Evolutionary conservation across 305 asterid genomes (phyloP).

Genomic region (Solanum aculeatissimum): DNA sequence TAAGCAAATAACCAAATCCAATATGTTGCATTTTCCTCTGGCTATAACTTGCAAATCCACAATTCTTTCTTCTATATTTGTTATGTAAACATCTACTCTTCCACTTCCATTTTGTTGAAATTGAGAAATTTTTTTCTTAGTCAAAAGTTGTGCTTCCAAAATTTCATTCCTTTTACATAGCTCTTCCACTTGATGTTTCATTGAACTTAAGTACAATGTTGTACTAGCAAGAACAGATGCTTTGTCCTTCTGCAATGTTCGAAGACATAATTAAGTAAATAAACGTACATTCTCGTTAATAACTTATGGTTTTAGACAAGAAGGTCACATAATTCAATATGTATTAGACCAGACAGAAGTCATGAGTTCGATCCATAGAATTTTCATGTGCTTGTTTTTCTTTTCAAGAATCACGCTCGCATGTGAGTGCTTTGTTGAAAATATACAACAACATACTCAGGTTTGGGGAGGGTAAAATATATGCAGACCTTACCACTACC

Average conservation of each 20-base stretch:
- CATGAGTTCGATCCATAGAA: background rate
- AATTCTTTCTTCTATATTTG: background rate
- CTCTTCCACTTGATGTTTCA: constrained; percentile 46
- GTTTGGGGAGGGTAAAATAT: too few relatives aligned
- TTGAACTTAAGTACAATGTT: constrained; percentile 32
- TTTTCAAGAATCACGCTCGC: background rate
- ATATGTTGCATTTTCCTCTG: constrained; percentile 22
- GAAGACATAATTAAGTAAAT: background rate
- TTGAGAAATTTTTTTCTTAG: background rate
- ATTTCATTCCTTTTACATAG: constrained; percentile 26
- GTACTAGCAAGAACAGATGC: constrained; percentile 64
- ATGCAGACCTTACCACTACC: too few relatives aligned
- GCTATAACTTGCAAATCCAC: constrained; percentile 43
- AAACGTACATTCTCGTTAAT: background rate
- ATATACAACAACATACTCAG: too few relatives aligned
- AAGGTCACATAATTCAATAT: background rate
- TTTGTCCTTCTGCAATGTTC: constrained; percentile 56
- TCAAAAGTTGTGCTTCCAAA: constrained; percentile 25
- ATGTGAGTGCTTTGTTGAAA: background rate
- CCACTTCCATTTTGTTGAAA: background rate
- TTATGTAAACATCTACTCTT: constrained; percentile 2
- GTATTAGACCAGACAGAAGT: background rate
- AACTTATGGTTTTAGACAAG: background rate
- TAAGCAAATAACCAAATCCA: constrained; percentile 30
- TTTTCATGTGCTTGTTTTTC: background rate